These are phyloP conservation scores for Blastobotrys capitulatus DNA, from an alignment of 1,139 yeast species.

Conservation along the genomic window DNA sequence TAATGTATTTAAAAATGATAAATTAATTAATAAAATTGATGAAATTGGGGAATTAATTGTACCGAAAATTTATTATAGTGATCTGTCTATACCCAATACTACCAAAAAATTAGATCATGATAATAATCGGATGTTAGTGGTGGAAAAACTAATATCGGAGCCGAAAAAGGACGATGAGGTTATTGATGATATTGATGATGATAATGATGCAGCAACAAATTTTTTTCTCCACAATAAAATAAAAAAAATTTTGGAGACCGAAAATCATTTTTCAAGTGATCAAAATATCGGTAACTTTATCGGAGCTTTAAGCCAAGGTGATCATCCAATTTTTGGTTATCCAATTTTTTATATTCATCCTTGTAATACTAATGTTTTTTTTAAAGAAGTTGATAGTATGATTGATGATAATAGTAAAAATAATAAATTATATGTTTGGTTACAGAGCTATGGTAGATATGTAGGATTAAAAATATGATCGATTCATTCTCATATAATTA, in stretches of 20 bases:
- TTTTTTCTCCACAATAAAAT: too few species aligned
- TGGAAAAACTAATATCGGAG: too few species aligned
- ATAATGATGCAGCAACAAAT: too few species aligned
- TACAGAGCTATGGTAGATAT: conserved; percentile 25
- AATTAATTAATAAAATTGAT: conserved; percentile 18
- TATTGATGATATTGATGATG: too few species aligned
- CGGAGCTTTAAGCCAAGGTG: conserved; percentile 29
- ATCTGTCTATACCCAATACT: too few species aligned
- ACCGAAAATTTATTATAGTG: conserved; percentile 6
- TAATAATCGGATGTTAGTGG: too few species aligned
- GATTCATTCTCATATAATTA: too few species aligned
- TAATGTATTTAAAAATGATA: conserved; percentile 19
- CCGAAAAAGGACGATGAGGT: too few species aligned
- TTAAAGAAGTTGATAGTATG: conserved; percentile 11
- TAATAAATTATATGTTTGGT: conserved; percentile 20
- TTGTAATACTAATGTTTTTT: conserved; percentile 31
- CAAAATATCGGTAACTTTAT: too few species aligned
- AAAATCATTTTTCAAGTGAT: too few species aligned
- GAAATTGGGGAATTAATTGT: conserved; percentile 16
- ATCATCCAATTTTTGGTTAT: conserved; percentile 31
- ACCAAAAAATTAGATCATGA: too few species aligned
- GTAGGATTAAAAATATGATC: conserved; percentile 15
- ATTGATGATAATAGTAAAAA: conserved; percentile 1
- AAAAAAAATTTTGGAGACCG: too few species aligned
- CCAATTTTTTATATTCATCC: conserved; percentile 37